Conservation (phyloP, 2,329 filamentous ascomycete genomes). For the Sporothrix mexicana region DNA sequence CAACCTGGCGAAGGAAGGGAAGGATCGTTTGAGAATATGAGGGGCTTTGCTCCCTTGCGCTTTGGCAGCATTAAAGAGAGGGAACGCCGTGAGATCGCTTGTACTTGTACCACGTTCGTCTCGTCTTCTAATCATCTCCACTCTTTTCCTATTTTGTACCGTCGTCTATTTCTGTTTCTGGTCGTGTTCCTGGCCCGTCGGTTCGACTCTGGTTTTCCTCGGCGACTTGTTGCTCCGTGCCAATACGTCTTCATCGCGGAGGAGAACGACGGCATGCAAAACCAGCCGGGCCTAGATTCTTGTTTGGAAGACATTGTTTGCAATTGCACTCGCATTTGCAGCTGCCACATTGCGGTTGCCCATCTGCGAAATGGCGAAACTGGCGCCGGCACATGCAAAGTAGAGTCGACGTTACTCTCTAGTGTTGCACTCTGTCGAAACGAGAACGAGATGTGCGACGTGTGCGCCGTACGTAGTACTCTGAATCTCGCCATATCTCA, state of each 20-base stretch:
- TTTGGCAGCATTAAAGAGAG: too few species aligned
- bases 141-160: too few species aligned
- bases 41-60: too few species aligned
- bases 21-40: neutral
- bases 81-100: too few species aligned
- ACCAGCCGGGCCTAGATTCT: neutral
- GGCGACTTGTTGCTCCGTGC: constrained; percentile 4
- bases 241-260: neutral
- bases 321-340: too few species aligned
- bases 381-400: constrained; percentile 18
- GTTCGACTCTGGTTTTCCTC: neutral
- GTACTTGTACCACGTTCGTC: too few species aligned
- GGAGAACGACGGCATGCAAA: neutral
- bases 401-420: constrained; percentile 1
- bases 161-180: too few species aligned
- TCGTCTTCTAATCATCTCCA: too few species aligned
- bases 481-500: neutral
- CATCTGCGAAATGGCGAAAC: too few species aligned
- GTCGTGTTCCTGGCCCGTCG: neutral
- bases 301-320: neutral
- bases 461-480: too few species aligned
- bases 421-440: neutral
- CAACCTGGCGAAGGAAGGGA: neutral
- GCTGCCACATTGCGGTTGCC: too few species aligned
- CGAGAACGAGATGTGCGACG: too few species aligned